Evolutionary conservation across 164 flowering plant genomes (phyloP), one percentile per base, ranked within the genome.

Genomic region (Annona squamosa): DNA sequence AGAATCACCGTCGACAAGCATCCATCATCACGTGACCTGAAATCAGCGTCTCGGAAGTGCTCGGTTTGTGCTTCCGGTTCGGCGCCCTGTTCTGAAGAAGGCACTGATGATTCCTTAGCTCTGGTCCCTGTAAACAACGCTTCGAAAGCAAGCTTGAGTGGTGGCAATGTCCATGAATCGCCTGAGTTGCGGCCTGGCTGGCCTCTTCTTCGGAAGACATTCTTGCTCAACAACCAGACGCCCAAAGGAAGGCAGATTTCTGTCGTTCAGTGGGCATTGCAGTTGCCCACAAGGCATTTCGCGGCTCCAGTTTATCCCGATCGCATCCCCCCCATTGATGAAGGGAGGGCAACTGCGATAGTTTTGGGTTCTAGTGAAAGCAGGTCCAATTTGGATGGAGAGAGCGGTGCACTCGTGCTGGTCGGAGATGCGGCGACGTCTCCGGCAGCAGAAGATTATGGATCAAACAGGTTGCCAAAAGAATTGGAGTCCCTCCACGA

Each of bases 181-280:
- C 87, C 92, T 6, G 91, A 90, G 78, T 19, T 71, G 72, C 89
- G 75, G 76, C 94, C 96, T 4, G 98, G 98, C 63, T 93, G 98
- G 99, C 92, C 97, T 0, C 85, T 95, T 45, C 91, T 93, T 48
- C 85, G 88, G 16, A 84, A 86, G 43, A 75, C 84, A 7, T 63
- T 84, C 48, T 74, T 78, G 12, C 64, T 82, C 0, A 72, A 81
- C 18, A 37, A 48, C 61, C 73, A 72, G 70, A 46, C 74, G 46
- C 68, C 86, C 16, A 71, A 67, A 6, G 59, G 73, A 17, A 71
- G 75, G 72, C 73, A 84, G 75, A 78, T 85, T 43, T 88, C 97
- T 26, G 95, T 89, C n/a, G 90, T 87, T 73, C 90, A 90, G 77
- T 87, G 93, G 97, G 90, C 88, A 57, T 79, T 86, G 89, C 81